Conservation (phyloP, 2,329 filamentous ascomycete genomes). For the Scedosporium minutisporum region DNA sequence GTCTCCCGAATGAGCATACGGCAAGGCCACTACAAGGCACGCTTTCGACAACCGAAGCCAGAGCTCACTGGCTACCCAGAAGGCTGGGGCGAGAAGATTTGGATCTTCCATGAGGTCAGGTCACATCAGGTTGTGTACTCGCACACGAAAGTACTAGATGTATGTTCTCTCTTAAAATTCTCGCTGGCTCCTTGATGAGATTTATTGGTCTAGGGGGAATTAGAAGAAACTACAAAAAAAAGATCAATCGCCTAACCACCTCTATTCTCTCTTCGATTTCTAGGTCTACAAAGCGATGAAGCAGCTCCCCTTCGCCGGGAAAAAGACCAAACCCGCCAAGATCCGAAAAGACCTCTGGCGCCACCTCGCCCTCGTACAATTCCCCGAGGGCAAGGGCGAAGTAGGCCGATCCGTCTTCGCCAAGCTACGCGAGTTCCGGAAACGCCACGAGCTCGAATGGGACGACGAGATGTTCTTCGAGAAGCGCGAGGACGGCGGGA, state of each 20-base stretch:
- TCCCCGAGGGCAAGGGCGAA: conserved; percentile 39
- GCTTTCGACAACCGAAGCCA: conserved; percentile 12
- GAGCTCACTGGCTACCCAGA: conserved; percentile 17
- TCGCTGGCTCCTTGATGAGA: not conserved
- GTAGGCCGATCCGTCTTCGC: conserved; percentile 52
- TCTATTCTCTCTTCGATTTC: not conserved
- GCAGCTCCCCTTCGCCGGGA: conserved; percentile 57
- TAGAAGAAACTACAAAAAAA: not conserved
- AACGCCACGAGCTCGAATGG: conserved; percentile 55
- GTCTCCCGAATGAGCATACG: conserved; percentile 32
- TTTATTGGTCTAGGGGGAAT: not conserved
- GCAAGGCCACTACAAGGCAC: conserved; percentile 19
- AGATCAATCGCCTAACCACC: too few relatives aligned
- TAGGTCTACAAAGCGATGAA: conserved; percentile 36
- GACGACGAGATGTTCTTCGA: conserved; percentile 35
- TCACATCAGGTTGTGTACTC: conserved; percentile 45
- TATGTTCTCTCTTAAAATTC: conserved; percentile 18
- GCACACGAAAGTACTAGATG: conserved; percentile 33
- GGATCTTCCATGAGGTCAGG: conserved; percentile 41
- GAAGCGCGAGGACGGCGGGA: conserved; percentile 19
- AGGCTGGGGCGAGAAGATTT: conserved; percentile 48
- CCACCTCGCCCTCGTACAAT: conserved; percentile 49
- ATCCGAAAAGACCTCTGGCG: conserved; percentile 60
- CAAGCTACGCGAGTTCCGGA: conserved; percentile 55
- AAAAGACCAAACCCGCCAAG: conserved; percentile 53